phyloP scores from a whole-genome alignment of 2,329 filamentous ascomycete species.

The Phaeoacremonium minimum region DNA sequence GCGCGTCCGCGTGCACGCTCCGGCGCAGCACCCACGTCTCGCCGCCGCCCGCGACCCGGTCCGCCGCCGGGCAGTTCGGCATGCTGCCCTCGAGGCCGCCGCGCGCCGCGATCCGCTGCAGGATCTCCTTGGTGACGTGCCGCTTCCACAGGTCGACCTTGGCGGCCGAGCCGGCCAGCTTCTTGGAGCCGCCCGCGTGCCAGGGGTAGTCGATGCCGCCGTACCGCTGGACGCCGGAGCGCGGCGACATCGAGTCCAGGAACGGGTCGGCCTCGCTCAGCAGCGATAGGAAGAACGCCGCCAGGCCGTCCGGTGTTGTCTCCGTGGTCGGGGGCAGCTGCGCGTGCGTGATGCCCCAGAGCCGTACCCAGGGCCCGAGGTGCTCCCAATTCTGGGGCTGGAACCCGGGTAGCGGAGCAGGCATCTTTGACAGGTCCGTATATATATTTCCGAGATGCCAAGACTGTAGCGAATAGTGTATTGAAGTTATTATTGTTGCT shows the following conservation, averaged over 20 bases:
- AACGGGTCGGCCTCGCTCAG: conserved; percentile 58
- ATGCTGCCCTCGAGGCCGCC: background rate
- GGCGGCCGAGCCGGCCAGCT: conserved; percentile 42
- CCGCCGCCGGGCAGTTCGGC: conserved; percentile 3
- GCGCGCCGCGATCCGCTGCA: conserved; percentile 11
- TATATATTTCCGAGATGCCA: too few relatives aligned
- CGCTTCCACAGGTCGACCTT: conserved; percentile 50
- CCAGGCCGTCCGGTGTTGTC: conserved; percentile 37
- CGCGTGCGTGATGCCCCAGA: conserved; percentile 44
- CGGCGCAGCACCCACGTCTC: conserved; percentile 64
- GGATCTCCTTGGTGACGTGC: conserved; percentile 26
- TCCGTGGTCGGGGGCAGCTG: conserved; percentile 40
- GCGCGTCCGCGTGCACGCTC: conserved; percentile 54
- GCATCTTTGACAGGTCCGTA: too few relatives aligned
- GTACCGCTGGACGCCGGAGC: conserved; percentile 14
- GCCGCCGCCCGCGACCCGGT: conserved; percentile 10
- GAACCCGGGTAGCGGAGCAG: too few relatives aligned
- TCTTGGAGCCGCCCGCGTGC: conserved; percentile 36
- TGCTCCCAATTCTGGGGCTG: too few relatives aligned
- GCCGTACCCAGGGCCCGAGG: conserved; percentile 46
- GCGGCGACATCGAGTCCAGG: conserved; percentile 48
- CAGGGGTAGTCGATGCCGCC: conserved; percentile 21
- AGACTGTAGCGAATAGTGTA: too few relatives aligned
- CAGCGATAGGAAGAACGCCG: conserved; percentile 45
- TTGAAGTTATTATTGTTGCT: too few relatives aligned